These are phyloP conservation scores for Westerdykella sp. DNA, from an alignment of 2,329 filamentous ascomycete species.

Conservation along the genomic window DNA sequence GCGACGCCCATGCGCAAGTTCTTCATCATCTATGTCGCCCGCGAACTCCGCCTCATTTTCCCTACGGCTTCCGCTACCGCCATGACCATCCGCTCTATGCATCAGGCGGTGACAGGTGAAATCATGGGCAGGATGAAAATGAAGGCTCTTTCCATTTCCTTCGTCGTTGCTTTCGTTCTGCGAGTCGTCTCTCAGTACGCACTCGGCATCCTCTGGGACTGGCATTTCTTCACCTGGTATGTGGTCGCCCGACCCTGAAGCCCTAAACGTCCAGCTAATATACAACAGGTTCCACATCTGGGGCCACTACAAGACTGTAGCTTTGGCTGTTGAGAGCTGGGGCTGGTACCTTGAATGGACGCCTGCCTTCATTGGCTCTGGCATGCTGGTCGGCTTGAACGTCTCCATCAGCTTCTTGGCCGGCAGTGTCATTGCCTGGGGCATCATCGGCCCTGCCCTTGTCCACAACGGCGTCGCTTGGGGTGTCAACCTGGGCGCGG, in stretches of 20 bases:
- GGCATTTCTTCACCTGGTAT: constrained; percentile 48
- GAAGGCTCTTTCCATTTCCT: constrained; percentile 49
- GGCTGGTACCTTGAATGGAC: constrained; percentile 56
- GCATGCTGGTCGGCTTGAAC: constrained; percentile 55
- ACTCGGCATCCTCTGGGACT: constrained; percentile 55
- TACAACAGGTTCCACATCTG: constrained; percentile 45
- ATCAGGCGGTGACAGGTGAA: constrained; percentile 49
- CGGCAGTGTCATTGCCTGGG: constrained; percentile 53
- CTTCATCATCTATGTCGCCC: constrained; percentile 60
- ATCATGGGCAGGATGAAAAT: constrained; percentile 52
- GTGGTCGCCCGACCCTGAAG: too few relatives aligned
- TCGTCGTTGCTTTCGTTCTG: constrained; percentile 46
- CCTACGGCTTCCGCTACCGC: constrained; percentile 56
- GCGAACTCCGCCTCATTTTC: constrained; percentile 55
- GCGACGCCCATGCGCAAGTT: constrained; percentile 60
- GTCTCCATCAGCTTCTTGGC: constrained; percentile 53
- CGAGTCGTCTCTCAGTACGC: constrained; percentile 56
- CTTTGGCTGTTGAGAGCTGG: constrained; percentile 54
- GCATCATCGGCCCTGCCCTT: constrained; percentile 52
- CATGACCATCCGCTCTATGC: constrained; percentile 59
- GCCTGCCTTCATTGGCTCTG: constrained; percentile 55
- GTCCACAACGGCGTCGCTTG: constrained; percentile 48
- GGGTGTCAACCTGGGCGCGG: constrained; percentile 31
- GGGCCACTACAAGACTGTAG: constrained; percentile 45
- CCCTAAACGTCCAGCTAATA: too few relatives aligned